These are phyloP conservation scores for Neurospora tetraspora DNA, from an alignment of 495 filamentous ascomycete species.

Conservation along the genomic window DNA sequence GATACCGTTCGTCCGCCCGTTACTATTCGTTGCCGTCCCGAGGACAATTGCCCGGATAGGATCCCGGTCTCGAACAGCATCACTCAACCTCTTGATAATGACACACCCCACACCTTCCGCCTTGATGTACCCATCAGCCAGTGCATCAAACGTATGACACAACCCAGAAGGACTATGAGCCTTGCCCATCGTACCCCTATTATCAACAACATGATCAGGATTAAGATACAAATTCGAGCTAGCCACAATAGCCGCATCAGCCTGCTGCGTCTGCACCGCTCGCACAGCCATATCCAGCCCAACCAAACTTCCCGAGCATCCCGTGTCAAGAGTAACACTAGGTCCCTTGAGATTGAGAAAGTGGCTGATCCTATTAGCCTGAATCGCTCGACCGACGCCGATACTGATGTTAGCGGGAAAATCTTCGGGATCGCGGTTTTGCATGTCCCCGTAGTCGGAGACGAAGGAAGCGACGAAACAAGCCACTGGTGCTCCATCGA, in stretches of 20 bases:
- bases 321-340: constrained; percentile 32
- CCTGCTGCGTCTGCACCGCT: constrained; percentile 31
- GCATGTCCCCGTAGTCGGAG: constrained; percentile 53
- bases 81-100: constrained; percentile 36
- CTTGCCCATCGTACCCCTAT: neutral
- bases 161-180: constrained; percentile 12
- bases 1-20: constrained; percentile 39
- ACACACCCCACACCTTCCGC: constrained; percentile 43
- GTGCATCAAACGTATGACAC: constrained; percentile 23
- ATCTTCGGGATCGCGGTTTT: constrained; percentile 12
- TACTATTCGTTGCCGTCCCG: constrained; percentile 36
- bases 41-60: constrained; percentile 48
- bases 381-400: constrained; percentile 16
- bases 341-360: constrained; percentile 34
- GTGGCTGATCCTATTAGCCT: constrained; percentile 44
- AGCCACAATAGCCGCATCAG: constrained; percentile 28
- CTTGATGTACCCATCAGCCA: constrained; percentile 40
- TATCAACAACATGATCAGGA: constrained; percentile 5
- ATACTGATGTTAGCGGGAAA: constrained; percentile 16
- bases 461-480: constrained; percentile 67
- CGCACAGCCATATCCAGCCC: constrained; percentile 32
- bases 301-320: constrained; percentile 36
- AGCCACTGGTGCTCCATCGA: constrained; percentile 59
- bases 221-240: constrained; percentile 22
- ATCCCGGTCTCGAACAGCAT: constrained; percentile 36